Evolutionary conservation across 2,329 filamentous ascomycete species (phyloP).

Genomic region (Pseudogymnoascus sp.): DNA sequence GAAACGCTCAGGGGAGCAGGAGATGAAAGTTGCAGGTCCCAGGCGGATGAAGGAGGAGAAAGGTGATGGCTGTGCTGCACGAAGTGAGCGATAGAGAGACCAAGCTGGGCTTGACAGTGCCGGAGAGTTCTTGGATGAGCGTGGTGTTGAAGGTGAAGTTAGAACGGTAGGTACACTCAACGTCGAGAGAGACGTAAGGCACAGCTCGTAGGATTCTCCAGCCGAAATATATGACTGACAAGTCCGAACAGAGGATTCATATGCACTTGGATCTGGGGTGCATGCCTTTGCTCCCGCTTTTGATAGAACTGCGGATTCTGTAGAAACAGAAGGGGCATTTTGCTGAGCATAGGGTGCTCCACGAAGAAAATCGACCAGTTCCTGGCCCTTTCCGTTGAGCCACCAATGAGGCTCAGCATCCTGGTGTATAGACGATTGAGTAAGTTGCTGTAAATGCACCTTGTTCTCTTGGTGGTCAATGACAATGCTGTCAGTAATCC

Average conservation of each 20-base stretch:
- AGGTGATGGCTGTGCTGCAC: conserved; percentile 26
- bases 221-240: conserved; percentile 30
- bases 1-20: conserved; percentile 84
- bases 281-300: not conserved
- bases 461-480: conserved; percentile 50
- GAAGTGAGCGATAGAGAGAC: conserved; percentile 26
- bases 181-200: conserved; percentile 30
- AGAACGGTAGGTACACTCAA: conserved; percentile 14
- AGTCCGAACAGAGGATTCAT: conserved; percentile 28
- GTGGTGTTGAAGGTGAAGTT: not conserved
- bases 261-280: conserved; percentile 15
- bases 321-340: not conserved
- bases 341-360: not conserved
- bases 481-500: conserved; percentile 56
- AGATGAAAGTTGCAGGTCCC: conserved; percentile 61
- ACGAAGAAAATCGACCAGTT: not conserved
- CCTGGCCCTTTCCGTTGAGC: not conserved
- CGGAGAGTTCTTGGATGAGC: conserved; percentile 2
- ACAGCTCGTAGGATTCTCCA: conserved; percentile 36
- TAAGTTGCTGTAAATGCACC: conserved; percentile 52
- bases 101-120: conserved; percentile 16
- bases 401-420: not conserved
- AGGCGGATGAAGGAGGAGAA: conserved; percentile 74
- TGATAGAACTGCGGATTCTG: not conserved
- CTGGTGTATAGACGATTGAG: not conserved